Base-by-base conservation (phyloP, 2,329 filamentous ascomycete genomes). In the Uncinocarpus reesii region DNA sequence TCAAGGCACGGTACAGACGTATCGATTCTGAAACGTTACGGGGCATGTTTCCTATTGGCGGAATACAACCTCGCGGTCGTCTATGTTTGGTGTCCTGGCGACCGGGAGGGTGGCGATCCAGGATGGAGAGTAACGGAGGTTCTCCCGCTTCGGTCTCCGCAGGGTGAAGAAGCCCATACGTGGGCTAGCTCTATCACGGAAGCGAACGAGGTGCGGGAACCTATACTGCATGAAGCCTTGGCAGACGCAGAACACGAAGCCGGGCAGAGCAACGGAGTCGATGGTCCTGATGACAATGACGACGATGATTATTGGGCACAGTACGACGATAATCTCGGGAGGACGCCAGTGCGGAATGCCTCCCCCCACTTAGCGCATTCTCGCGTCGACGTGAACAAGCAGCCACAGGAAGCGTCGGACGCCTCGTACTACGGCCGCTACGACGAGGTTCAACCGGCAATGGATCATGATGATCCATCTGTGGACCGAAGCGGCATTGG, bases 301-400 rank as follows among this genome's bases (percentile, higher is more conserved):
- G 78, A 81, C 45, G 78, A 78, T 52, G 74, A 75, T 53, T 83
- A 83, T 61, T 83, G 79, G 79, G 77, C 75, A 3, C 73, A 75
- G 55, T 81, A 83, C 56, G 77, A 80, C 61, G 67, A 70, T 45
- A 77, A 75, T 2, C 75, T 77, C 1, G 69, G 68, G 26, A 60
- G 68, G 42, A 77, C 75, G 10, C 75, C 75, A 7, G 66, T 67
- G 1, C 56, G 58, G 29, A 67, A 69, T 46, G 61, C 57, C 48
- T 64, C 65, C 31, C 65, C 58, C 7, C 57, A 63, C 2, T 58
- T 45, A 42, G 50, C 4, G 35, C 52, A 15, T 57, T 58, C n/a
- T 58, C 60, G 21, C 45, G 54, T 8, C 53, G 60, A 26, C 55
- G 62, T 46, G 55, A 65, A 56, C 47, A 63, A 24, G 52, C 57